Percentiles rank a stretch among this genome's conserved stretches.
Conservation (phyloP, 2,329 filamentous ascomycete species). For the Phaeosphaeriaceae sp. region DNA sequence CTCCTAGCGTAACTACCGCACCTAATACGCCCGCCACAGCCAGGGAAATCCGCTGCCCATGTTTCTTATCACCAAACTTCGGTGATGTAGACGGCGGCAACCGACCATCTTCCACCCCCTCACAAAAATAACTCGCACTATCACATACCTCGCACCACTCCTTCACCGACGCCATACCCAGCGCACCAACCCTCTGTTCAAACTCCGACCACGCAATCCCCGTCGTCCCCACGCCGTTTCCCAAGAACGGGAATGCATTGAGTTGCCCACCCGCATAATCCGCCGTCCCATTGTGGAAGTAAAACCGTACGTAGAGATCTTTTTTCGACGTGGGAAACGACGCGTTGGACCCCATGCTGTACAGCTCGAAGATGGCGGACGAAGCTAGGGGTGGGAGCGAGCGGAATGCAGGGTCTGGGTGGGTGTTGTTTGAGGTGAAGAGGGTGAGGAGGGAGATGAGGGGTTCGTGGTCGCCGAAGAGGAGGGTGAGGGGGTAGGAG, state of each 20-base stretch:
- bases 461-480: constrained; percentile 43
- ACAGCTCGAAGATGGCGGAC: constrained; percentile 52
- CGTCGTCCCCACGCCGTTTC: constrained; percentile 52
- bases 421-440: constrained; percentile 27
- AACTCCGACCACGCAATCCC: constrained; percentile 61
- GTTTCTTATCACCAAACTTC: too few species aligned
- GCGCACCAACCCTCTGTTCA: constrained; percentile 49
- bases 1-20: constrained; percentile 58
- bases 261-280: constrained; percentile 47
- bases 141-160: constrained; percentile 62
- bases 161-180: constrained; percentile 52
- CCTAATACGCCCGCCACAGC: constrained; percentile 63
- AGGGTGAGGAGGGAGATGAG: constrained; percentile 42
- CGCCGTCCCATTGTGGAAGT: constrained; percentile 65
- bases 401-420: constrained; percentile 25
- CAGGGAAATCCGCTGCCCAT: constrained; percentile 51
- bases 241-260: constrained; percentile 58
- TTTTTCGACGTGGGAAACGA: constrained; percentile 47
- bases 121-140: constrained; percentile 58
- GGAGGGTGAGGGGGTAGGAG: constrained; percentile 53
- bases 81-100: too few species aligned
- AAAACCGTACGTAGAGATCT: constrained; percentile 62
- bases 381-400: constrained; percentile 39
- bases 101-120: constrained; percentile 44
- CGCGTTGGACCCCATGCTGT: constrained; percentile 48